Evolutionary conservation across 495 filamentous ascomycete species (phyloP), one percentile per base, ranked within the genome.

Genomic region (Monascus purpureus): DNA sequence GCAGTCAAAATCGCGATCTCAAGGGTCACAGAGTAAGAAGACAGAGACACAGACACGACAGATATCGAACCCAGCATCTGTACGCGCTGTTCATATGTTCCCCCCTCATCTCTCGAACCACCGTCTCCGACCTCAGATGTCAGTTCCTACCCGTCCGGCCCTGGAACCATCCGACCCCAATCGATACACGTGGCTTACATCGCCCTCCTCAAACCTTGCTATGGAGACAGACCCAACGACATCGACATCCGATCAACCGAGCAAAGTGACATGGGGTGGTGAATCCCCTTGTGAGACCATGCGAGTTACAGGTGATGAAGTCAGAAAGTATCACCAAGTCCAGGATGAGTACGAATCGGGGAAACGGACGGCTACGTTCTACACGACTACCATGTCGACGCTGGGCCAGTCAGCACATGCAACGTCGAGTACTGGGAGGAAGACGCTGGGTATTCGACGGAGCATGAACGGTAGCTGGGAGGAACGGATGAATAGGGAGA

Each of bases 371-470:
- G 39, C 50, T 15, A 70, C 63, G 30, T 67, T 64, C 35, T 67
- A 75, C 45, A 65, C 53, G 2, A 75, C 72, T 2, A 69, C 57
- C 8, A 59, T 68, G 53, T 55, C 57, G 18, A 65, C 45, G 48
- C 37, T 59, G 13, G 45, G 50, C 13, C 51, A 52, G 17, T 47
- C 52, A 25, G 41, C 33, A 15, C 27, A 50, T 17, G 39, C 39
- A 8, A 5, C 20, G 20, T 5, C 5, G 4, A 5, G 4, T 22
- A 36, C 47, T 17, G 52, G 46, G 35, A 50, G 61, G 29, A 66
- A 56, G 47, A 74, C 70, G n/a, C 38, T 75, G 32, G 73, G 73
- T 3, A 61, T 68, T 32, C 61, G 73, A 31, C 58, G 72, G 31
- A 73, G 64, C 33, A 58, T 77, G 56, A 65, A 69, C 38, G 69